Conservation (phyloP, 768 basidiomycete species). For the Auricularia sp. region DNA sequence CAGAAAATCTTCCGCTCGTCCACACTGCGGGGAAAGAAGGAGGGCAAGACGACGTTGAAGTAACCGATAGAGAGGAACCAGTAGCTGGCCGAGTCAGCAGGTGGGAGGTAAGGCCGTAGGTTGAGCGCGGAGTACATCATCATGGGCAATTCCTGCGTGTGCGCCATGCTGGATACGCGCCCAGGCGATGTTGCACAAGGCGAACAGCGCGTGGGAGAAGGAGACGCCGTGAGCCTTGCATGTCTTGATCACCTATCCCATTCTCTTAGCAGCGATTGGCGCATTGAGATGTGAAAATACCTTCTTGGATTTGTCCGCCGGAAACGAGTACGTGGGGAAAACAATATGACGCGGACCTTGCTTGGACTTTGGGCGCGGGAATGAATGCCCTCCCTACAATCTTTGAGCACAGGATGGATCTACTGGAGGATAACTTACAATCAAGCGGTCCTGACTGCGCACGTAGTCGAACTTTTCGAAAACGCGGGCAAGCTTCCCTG, state of each 20-base stretch:
- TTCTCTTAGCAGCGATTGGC: conserved; percentile 7
- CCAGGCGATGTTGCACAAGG: conserved; percentile 70
- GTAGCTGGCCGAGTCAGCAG: conserved; percentile 39
- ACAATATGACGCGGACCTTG: conserved; percentile 43
- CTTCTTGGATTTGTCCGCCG: conserved; percentile 42
- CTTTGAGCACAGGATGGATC: too few relatives aligned
- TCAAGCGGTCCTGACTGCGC: conserved; percentile 43
- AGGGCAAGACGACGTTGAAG: conserved; percentile 73
- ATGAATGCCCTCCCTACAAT: conserved; percentile 48
- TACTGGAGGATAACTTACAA: conserved; percentile 22
- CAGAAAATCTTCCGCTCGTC: conserved; percentile 48
- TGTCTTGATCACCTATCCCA: conserved; percentile 30
- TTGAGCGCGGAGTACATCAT: conserved; percentile 87
- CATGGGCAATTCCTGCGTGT: conserved; percentile 8
- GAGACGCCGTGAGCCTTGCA: conserved; percentile 68
- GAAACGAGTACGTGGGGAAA: conserved; percentile 59
- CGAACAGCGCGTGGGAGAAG: conserved; percentile 66
- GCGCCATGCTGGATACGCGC: conserved; percentile 23
- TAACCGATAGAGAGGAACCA: conserved; percentile 75
- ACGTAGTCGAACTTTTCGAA: conserved; percentile 49
- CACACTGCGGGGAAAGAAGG: conserved; percentile 44
- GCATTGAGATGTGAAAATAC: conserved; percentile 23
- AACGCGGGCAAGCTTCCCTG: conserved; percentile 32
- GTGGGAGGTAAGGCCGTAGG: conserved; percentile 47
- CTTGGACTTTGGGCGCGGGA: conserved; percentile 37